Percentiles rank a stretch among this genome's conserved stretches.
phyloP scores from a whole-genome alignment of 768 basidiomycete genomes.

The Coprinopsis marcescibilis region DNA sequence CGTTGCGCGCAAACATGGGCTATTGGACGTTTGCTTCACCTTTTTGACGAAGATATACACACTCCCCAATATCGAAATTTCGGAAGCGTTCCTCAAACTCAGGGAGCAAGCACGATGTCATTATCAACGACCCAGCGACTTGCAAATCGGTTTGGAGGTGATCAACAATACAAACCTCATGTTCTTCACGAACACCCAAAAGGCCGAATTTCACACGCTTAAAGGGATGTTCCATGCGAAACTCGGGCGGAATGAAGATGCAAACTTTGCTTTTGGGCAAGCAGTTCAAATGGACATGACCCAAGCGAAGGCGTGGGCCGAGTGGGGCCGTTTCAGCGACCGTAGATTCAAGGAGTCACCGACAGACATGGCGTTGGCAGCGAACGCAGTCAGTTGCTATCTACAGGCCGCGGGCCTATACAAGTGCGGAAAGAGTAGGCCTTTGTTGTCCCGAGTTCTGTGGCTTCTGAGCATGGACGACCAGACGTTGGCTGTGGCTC shows the following conservation, averaged over 20 bases:
- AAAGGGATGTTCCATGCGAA: slow-evolving; percentile 98
- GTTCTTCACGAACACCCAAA: slow-evolving; percentile 92
- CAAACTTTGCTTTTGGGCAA: slow-evolving; percentile 86
- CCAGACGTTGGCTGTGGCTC: slow-evolving; percentile 56
- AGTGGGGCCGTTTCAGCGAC: slow-evolving; percentile 95
- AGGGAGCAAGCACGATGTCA: slow-evolving; percentile 98
- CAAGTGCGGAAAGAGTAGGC: slow-evolving; percentile 89
- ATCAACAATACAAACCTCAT: slow-evolving; percentile 99
- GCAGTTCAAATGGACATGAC: slow-evolving; percentile 95
- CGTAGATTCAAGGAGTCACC: slow-evolving; percentile 86
- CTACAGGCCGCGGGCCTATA: slow-evolving; percentile 95
- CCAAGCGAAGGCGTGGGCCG: slow-evolving; percentile 96
- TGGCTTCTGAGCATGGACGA: slow-evolving; percentile 97
- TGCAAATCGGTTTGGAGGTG: slow-evolving; percentile 91
- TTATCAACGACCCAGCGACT: slow-evolving; percentile 91
- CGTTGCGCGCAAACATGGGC: slow-evolving; percentile 93
- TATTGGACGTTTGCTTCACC: slow-evolving; percentile 92
- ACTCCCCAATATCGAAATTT: slow-evolving; percentile 98
- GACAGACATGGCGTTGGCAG: slow-evolving; percentile 66
- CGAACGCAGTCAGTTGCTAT: slow-evolving; percentile 94
- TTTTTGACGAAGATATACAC: slow-evolving; percentile 97
- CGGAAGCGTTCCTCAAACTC: slow-evolving; percentile 97
- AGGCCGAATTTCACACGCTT: slow-evolving; percentile 96
- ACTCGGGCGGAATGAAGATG: slow-evolving; percentile 80
- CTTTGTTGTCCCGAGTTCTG: slow-evolving; percentile 85